Evolutionary conservation across 1,139 yeast genomes (phyloP).

Genomic region (Pichia sp.): DNA sequence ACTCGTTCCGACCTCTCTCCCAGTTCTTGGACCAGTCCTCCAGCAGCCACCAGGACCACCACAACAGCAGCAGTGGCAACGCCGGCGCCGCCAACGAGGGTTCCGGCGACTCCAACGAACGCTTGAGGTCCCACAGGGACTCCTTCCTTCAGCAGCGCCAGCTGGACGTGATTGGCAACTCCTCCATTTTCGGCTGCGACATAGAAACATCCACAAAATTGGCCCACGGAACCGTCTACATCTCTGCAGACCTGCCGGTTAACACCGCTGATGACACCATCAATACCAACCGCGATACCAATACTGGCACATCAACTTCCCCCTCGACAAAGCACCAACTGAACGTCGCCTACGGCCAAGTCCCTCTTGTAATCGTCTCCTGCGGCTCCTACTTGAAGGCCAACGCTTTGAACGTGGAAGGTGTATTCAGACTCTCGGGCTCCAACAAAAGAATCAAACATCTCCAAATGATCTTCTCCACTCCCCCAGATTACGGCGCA

Average conservation of each 20-base stretch:
- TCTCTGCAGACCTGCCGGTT: slow-evolving; percentile 34
- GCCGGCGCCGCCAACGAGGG: neutral
- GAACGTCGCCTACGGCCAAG: slow-evolving; percentile 63
- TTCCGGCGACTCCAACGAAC: slow-evolving; percentile 16
- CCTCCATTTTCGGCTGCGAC: slow-evolving; percentile 80
- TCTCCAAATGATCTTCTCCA: slow-evolving; percentile 73
- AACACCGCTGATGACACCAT: neutral
- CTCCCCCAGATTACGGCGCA: slow-evolving; percentile 87
- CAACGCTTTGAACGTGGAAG: slow-evolving; percentile 74
- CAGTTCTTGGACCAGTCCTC: slow-evolving; percentile 21
- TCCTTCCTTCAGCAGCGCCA: slow-evolving; percentile 43
- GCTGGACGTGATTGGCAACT: slow-evolving; percentile 34
- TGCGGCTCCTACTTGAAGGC: slow-evolving; percentile 84
- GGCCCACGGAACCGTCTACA: slow-evolving; percentile 72
- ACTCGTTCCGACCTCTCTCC: slow-evolving; percentile 28
- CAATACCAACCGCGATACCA: too few relatives aligned
- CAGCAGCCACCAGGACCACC: neutral
- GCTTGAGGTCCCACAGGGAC: slow-evolving; percentile 51
- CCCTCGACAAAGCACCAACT: neutral
- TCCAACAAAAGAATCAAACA: slow-evolving; percentile 84
- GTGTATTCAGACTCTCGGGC: slow-evolving; percentile 92
- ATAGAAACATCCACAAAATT: slow-evolving; percentile 63
- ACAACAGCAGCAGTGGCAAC: neutral
- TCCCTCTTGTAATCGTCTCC: slow-evolving; percentile 90
- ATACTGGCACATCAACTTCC: too few relatives aligned